Percentiles rank a stretch among this genome's conserved stretches.
phyloP scores from a whole-genome alignment of 257 asterid species.

The Buddleja alternifolia region DNA sequence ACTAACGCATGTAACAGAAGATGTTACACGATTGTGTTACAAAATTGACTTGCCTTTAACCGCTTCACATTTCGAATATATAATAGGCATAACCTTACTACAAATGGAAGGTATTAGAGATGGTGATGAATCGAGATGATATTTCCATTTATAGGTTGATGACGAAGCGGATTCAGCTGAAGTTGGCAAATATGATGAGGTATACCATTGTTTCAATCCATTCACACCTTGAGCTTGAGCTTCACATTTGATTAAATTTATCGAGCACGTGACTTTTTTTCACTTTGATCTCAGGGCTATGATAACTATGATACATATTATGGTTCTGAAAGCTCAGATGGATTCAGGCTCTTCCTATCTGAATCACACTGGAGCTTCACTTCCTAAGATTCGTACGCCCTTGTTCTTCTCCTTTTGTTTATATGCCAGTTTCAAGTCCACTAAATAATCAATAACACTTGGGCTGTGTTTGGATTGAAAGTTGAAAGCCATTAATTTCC shows the following conservation, averaged over 20 bases:
- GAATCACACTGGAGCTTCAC: constrained; percentile 23
- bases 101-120: no score
- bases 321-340: constrained; percentile 32
- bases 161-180: constrained; percentile 37
- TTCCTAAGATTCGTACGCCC: constrained; percentile 21
- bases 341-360: constrained; percentile 26
- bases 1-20: no score
- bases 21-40: no score
- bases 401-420: constrained; percentile 4
- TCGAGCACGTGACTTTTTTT: not conserved
- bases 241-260: not conserved
- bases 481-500: no score
- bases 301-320: not conserved
- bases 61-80: no score
- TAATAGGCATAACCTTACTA: no score
- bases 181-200: constrained; percentile 43
- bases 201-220: constrained; percentile 4
- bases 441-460: no score
- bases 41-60: no score
- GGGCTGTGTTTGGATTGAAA: no score
- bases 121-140: no score
- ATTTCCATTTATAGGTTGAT: constrained; percentile 23
- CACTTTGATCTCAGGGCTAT: constrained; percentile 34
- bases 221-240: not conserved
- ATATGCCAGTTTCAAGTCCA: not conserved